phyloP scores from a whole-genome alignment of 768 basidiomycete species.

The Symmetrospora coprosmae region DNA sequence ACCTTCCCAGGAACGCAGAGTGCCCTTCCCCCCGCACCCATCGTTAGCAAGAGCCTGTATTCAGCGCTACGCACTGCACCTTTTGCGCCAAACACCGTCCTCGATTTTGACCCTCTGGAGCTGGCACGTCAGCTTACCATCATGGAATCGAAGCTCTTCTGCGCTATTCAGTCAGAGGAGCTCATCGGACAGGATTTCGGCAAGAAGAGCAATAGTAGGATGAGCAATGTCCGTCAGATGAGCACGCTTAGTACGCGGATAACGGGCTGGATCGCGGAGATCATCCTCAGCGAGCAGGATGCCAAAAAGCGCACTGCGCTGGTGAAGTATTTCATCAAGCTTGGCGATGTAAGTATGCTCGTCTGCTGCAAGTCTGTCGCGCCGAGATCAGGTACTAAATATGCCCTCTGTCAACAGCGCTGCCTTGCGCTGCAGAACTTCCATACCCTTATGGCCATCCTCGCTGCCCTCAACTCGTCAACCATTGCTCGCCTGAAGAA shows the following conservation, averaged over 20 bases:
- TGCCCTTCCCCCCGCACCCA: conserved; percentile 50
- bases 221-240: conserved; percentile 55
- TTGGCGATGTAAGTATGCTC: conserved; percentile 58
- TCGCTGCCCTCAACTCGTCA: conserved; percentile 88
- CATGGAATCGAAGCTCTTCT: conserved; percentile 79
- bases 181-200: conserved; percentile 57
- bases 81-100: conserved; percentile 51
- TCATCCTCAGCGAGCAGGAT: conserved; percentile 78
- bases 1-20: not conserved
- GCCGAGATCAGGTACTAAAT: not conserved
- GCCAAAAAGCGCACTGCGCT: conserved; percentile 62
- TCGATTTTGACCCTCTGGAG: conserved; percentile 87
- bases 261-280: conserved; percentile 91
- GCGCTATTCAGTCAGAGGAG: conserved; percentile 73
- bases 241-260: conserved; percentile 78
- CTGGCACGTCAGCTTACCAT: conserved; percentile 84
- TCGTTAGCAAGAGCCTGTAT: conserved; percentile 66
- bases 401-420: conserved; percentile 45
- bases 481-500: conserved; percentile 81
- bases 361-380: too few relatives aligned
- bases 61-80: conserved; percentile 46
- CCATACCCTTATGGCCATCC: conserved; percentile 77
- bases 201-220: conserved; percentile 42
- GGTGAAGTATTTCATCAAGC: conserved; percentile 85
- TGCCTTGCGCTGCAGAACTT: conserved; percentile 73